phyloP scores from a whole-genome alignment of 768 basidiomycete genomes.

The Amanita brunnescens region DNA sequence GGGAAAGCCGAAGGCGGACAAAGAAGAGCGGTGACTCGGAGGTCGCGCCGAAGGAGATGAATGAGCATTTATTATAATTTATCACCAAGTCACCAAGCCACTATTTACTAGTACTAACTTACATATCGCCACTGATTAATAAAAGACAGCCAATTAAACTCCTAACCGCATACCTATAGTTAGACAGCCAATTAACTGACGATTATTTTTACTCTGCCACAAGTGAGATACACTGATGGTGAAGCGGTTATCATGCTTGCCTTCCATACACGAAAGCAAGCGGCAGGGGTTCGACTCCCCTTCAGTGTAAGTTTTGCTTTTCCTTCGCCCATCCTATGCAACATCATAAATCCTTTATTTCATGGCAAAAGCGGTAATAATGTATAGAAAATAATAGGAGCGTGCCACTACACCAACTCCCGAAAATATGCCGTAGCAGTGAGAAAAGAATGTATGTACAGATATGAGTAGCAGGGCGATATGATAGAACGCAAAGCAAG shows the following conservation, averaged over 20 bases:
- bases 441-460: not conserved
- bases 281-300: constrained; percentile 77
- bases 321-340: not conserved
- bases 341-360: not conserved
- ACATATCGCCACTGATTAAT: no score
- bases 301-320: constrained; percentile 24
- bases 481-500: not conserved
- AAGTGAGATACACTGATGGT: constrained; percentile 41
- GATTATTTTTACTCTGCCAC: no score
- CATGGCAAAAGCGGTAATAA: not conserved
- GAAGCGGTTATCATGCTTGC: constrained; percentile 91
- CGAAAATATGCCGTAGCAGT: not conserved
- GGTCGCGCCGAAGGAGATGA: no score
- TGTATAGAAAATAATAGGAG: not conserved
- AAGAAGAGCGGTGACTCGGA: no score
- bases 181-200: no score
- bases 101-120: no score
- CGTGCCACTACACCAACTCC: not conserved
- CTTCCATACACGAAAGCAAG: constrained; percentile 55
- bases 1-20: no score
- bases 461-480: not conserved
- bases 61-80: no score
- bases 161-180: no score
- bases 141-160: no score
- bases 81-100: no score